Base-by-base conservation (phyloP, 176 grass and related monocot genomes). In the Microstegium vimineum region DNA sequence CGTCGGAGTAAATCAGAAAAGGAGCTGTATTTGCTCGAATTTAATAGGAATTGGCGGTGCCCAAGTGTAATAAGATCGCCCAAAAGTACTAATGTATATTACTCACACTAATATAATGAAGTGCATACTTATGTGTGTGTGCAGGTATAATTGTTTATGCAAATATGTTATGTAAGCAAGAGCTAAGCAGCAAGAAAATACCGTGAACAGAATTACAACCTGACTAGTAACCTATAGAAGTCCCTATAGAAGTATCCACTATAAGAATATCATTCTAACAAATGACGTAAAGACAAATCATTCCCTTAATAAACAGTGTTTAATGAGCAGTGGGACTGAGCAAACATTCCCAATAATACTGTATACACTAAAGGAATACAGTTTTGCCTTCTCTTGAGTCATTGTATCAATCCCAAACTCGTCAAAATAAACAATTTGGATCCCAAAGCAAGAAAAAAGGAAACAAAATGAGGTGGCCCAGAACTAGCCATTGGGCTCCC, bases 1-100 rank as follows among this genome's bases (percentile, higher is more conserved):
- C 63, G 74, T 75, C 36, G 66, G 78, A 82, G 71, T 62, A 75
- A 89, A 89, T 77, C 83, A 77, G 65, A n/a, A 45, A 89, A 82
- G 35, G 59, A 86, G 17, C 33, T 77, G 65, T 41, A 89, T 86
- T 82, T 86, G 78, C 73, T 90, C 78, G 17, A 57, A 81, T 32
- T 32, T 56, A 85, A 81, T 69, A 63, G 77, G 66, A 74, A 43
- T 23, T 74, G 35, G 51, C 18, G 30, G 26, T 78, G 73, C 67
- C 36, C 38, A 38, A 40, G 13, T 83, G 46, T 49, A 86, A 79
- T 83, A 86, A 82, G 67, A 38, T 67, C 30, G 18, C 35, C 27
- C 45, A 76, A 64, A 73, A 73, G 51, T 15, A 66, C 45, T 71
- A 67, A 47, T 79, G 83, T 79, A 86, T 56, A 63, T 49, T 46